These are phyloP conservation scores for Chlamydomonas sphaeroides DNA, from an alignment of 139 green algal species.

Conservation along the genomic window DNA sequence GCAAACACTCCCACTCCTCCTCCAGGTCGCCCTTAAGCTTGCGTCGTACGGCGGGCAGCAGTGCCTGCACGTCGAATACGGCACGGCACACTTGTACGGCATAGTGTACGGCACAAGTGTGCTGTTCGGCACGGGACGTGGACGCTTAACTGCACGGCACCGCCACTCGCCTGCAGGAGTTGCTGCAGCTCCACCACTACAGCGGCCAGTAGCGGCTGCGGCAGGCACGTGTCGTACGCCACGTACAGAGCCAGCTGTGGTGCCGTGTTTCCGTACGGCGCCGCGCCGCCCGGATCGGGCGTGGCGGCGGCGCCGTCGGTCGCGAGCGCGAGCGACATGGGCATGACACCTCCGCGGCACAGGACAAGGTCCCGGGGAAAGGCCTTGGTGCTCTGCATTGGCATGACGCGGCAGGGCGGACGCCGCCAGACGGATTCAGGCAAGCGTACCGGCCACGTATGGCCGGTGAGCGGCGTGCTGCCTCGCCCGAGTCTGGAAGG, in stretches of 20 bases:
- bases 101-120: no score
- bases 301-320: no score
- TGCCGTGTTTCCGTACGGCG: no score
- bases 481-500: no score
- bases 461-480: no score
- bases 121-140: no score
- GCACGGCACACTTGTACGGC: neutral
- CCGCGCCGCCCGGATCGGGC: no score
- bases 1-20: neutral
- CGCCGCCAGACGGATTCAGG: no score
- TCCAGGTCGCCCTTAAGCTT: neutral
- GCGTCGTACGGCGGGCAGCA: neutral
- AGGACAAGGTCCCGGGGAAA: conserved; percentile 26
- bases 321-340: conserved; percentile 14
- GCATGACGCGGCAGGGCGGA: no score
- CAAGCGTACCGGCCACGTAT: no score
- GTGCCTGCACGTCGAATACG: neutral
- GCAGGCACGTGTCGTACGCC: conserved; percentile 8
- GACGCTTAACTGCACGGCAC: no score
- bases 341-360: conserved; percentile 1
- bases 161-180: conserved; percentile 20
- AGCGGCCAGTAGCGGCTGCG: conserved; percentile 14
- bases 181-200: conserved; percentile 20
- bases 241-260: conserved; percentile 28
- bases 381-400: conserved; percentile 17